Evolutionary conservation across 2,329 filamentous ascomycete species (phyloP).

Genomic region (Ophiosphaerella narmari): DNA sequence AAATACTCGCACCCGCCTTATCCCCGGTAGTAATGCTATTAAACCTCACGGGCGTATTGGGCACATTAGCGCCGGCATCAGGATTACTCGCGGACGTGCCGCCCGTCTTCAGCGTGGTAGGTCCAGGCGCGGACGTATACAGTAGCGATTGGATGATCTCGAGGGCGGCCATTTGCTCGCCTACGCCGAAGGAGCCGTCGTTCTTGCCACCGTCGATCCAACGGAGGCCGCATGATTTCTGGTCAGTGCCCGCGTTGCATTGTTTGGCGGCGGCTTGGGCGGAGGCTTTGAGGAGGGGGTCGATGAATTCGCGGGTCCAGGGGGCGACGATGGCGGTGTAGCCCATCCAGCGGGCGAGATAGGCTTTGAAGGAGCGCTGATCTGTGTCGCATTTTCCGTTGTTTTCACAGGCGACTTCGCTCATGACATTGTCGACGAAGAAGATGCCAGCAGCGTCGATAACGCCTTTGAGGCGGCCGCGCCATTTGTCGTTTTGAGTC

Average conservation of each 20-base stretch:
- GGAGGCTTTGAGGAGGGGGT: constrained; percentile 58
- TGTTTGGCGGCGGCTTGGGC: constrained; percentile 60
- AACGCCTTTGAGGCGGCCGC: constrained; percentile 35
- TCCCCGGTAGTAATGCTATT: constrained; percentile 62
- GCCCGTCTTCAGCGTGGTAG: constrained; percentile 56
- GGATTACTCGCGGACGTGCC: constrained; percentile 57
- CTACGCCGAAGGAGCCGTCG: constrained; percentile 58
- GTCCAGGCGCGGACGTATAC: constrained; percentile 32
- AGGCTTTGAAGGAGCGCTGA: constrained; percentile 54
- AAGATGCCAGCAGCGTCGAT: constrained; percentile 49
- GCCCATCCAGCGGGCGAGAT: constrained; percentile 51
- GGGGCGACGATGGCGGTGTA: constrained; percentile 48
- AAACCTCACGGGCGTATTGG: constrained; percentile 34
- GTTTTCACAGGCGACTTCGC: constrained; percentile 54
- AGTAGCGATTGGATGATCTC: constrained; percentile 58
- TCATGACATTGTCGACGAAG: constrained; percentile 53
- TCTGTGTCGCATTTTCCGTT: constrained; percentile 54
- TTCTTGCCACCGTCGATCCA: constrained; percentile 50
- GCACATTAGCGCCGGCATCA: constrained; percentile 41
- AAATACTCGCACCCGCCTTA: constrained; percentile 68
- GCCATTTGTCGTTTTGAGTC: constrained; percentile 43
- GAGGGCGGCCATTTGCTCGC: constrained; percentile 64
- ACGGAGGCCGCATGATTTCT: constrained; percentile 52
- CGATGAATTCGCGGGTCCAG: constrained; percentile 47
- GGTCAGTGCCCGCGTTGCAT: constrained; percentile 56